Evolutionary conservation across 2,329 filamentous ascomycete species (phyloP).

Genomic region (Penicillium sp.): DNA sequence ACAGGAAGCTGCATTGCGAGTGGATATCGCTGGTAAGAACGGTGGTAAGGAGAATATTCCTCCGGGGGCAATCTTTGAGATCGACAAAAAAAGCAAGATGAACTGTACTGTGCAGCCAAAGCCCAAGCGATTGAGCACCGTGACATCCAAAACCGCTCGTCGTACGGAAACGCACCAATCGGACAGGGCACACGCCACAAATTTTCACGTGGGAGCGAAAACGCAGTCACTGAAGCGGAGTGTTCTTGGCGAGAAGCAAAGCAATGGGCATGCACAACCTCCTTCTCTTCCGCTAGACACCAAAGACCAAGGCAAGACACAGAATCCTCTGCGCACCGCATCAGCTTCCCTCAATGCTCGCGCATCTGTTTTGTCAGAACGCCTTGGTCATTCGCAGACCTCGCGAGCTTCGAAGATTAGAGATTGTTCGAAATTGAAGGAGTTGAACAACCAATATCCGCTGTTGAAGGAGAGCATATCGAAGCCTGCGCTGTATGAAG

Average conservation of each 20-base stretch:
- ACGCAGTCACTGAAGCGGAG: constrained; percentile 2
- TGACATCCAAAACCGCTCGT: constrained; percentile 12
- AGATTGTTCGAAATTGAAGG: constrained; percentile 30
- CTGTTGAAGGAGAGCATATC: constrained; percentile 57
- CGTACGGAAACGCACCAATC: constrained; percentile 17
- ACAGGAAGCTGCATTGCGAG: constrained; percentile 45
- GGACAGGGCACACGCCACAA: background rate
- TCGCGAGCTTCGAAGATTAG: constrained; percentile 34
- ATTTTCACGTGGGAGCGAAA: background rate
- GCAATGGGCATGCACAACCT: constrained; percentile 9
- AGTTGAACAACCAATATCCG: constrained; percentile 48
- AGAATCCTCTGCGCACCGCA: background rate
- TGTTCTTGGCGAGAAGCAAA: constrained; percentile 18
- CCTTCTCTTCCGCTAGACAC: background rate
- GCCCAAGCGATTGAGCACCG: background rate
- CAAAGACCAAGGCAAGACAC: background rate
- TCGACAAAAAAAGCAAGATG: constrained; percentile 21
- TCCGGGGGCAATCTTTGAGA: constrained; percentile 42
- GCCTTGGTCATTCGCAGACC: constrained; percentile 23
- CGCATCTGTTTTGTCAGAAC: constrained; percentile 15
- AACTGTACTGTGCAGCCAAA: background rate
- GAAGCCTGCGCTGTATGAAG: constrained; percentile 62
- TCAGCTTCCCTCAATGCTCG: constrained; percentile 13
- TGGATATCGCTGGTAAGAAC: constrained; percentile 56
- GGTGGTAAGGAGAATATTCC: constrained; percentile 66